Evolutionary conservation across 2,329 filamentous ascomycete species (phyloP), one percentile per base, ranked within the genome.

Genomic region (Shiraia sp.): DNA sequence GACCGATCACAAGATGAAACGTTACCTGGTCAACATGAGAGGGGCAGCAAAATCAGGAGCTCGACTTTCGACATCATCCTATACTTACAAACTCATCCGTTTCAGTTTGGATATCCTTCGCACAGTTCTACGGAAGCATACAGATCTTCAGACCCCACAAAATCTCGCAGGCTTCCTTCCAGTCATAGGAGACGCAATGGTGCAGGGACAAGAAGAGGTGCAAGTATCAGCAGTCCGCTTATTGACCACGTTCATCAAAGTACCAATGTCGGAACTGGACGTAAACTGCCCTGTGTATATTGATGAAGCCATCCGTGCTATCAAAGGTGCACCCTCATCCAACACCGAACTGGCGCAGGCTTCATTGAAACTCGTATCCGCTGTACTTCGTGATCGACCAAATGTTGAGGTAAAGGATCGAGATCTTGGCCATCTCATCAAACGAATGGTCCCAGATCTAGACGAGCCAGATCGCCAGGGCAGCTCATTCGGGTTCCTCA

Each of bases 381-480:
- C 90, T 7, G 82, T 96, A 44, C 78, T 99, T 6, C 83, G 90
- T 32, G 91, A 97, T 62, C 81, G 89, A 35, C 82, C 82, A 46
- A 85, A 85, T 52, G 82, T 93, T 4, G 74, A 80, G 13, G 77
- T 97, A 59, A 90, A 88, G 66, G 88, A 96, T 53, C 83, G 82
- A 3, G 87, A 91, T 30, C 75, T 97, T 14, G 90, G 93, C 31
- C 86, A 90, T 66, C 74, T 99, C 2, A 81, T 97, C 3, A 82
- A 84, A 48, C 87, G 88, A 45, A 75, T 97, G 36, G 87, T 90
- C 56, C 85, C 90, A 19, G 92, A 97, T 61, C 79, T 99, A 33
- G 95, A 95, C 22, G 90, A 97, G 64, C 90, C 92, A 3, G 86
- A 96, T 52, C 86, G 91, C 47, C 89, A 96, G 50, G 91, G 95